phyloP scores from a whole-genome alignment of 1,139 yeast species.

The Debaryomycetaceae sp. region DNA sequence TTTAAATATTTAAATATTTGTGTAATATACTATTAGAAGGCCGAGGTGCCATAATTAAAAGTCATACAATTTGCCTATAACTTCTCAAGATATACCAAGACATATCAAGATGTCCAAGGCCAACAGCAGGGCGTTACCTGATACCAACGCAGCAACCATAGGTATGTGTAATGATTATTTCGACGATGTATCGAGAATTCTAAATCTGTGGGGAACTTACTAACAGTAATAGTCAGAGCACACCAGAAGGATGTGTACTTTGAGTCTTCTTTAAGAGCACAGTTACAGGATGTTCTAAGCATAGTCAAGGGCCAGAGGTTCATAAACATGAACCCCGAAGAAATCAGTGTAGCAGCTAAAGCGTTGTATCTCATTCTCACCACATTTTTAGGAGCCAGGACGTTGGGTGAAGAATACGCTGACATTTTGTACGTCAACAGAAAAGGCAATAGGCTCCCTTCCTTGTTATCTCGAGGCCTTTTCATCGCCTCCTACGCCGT shows the following conservation, averaged over 20 bases:
- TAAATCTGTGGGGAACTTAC: slow-evolving; percentile 1
- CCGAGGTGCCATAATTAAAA: background rate
- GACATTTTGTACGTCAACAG: slow-evolving; percentile 69
- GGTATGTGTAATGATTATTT: slow-evolving; percentile 25
- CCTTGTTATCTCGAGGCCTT: slow-evolving; percentile 41
- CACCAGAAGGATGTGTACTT: slow-evolving; percentile 84
- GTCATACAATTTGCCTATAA: background rate
- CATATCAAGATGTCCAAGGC: slow-evolving; percentile 19
- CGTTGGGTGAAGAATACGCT: slow-evolving; percentile 92
- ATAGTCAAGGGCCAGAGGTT: slow-evolving; percentile 64
- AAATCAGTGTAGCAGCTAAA: slow-evolving; percentile 56
- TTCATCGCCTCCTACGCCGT: slow-evolving; percentile 55
- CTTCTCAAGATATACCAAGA: too few species aligned
- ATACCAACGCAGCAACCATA: slow-evolving; percentile 48
- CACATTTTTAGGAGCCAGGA: slow-evolving; percentile 70
- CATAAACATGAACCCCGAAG: slow-evolving; percentile 60
- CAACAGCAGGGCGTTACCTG: slow-evolving; percentile 34
- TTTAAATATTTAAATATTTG: background rate
- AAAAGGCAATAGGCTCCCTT: slow-evolving; percentile 51
- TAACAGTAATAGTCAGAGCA: slow-evolving; percentile 52
- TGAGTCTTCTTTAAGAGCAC: slow-evolving; percentile 51
- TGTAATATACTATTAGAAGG: background rate
- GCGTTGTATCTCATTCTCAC: slow-evolving; percentile 66
- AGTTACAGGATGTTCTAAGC: slow-evolving; percentile 56
- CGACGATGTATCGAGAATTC: too few species aligned